A percentile compares a stretch with the other conserved stretches of the same genome.
These are phyloP conservation scores for Ganoderma meredithae DNA, from an alignment of 1,284 basidiomycete genomes.

Conservation along the genomic window DNA sequence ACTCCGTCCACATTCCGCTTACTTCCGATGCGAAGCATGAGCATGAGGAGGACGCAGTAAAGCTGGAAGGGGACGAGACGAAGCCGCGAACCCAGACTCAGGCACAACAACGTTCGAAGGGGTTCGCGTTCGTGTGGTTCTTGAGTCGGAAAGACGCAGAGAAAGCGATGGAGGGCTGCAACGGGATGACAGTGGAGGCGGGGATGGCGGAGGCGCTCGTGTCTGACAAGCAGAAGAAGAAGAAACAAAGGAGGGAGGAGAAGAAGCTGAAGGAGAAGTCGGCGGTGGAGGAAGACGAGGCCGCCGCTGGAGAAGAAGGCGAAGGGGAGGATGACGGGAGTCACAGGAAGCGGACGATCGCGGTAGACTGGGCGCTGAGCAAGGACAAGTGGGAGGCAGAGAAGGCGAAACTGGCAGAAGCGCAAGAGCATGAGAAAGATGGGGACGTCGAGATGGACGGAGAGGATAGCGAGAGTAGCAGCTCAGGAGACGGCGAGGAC, in stretches of 20 bases:
- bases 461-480: constrained; percentile 38
- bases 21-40: constrained; percentile 41
- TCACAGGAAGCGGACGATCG: constrained; percentile 73
- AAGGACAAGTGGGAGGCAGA: constrained; percentile 93
- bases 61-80: constrained; percentile 30
- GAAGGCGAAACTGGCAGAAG: constrained; percentile 63
- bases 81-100: constrained; percentile 25
- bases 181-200: constrained; percentile 76
- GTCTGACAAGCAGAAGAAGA: constrained; percentile 80
- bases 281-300: constrained; percentile 45
- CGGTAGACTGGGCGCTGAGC: constrained; percentile 97
- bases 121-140: constrained; percentile 98
- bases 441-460: constrained; percentile 40
- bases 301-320: constrained; percentile 45
- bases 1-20: constrained; percentile 85
- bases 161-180: constrained; percentile 83
- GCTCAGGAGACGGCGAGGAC: constrained; percentile 36
- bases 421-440: constrained; percentile 41
- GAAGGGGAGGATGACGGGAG: constrained; percentile 50
- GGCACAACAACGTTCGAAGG: constrained; percentile 60
- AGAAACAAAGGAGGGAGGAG: constrained; percentile 68
- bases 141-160: constrained; percentile 88
- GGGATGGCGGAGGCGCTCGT: constrained; percentile 74
- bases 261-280: constrained; percentile 54
- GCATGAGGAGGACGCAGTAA: constrained; percentile 35